Conservation (phyloP, 805 yeast genomes). For the Saccharomycopsis selenospora region DNA sequence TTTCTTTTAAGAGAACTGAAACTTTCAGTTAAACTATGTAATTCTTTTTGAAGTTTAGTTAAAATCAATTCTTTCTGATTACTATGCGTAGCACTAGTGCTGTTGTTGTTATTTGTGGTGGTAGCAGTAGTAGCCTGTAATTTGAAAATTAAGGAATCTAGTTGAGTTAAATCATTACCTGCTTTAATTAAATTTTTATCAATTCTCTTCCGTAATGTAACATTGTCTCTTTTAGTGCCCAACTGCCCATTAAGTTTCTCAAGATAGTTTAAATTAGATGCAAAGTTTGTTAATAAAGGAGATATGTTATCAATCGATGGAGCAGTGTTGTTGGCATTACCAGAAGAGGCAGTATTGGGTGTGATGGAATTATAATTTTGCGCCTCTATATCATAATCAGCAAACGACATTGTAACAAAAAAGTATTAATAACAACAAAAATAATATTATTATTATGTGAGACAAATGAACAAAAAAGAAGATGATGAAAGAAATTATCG, state of each 20-base stretch:
- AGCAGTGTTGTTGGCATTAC: not conserved
- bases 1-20: conserved; percentile 37
- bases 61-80: conserved; percentile 18
- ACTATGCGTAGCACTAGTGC: conserved; percentile 13
- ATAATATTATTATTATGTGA: no score
- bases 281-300: conserved; percentile 33
- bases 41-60: conserved; percentile 46
- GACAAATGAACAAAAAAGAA: no score
- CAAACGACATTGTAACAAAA: conserved; percentile 19
- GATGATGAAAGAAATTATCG: no score
- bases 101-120: conserved; percentile 20
- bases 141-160: conserved; percentile 21
- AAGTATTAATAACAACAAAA: no score
- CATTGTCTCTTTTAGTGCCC: conserved; percentile 46
- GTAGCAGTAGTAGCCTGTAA: conserved; percentile 6
- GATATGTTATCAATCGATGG: conserved; percentile 26
- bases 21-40: conserved; percentile 41
- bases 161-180: conserved; percentile 24
- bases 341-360: conserved; percentile 3
- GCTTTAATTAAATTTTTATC: conserved; percentile 23
- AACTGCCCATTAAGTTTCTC: conserved; percentile 42
- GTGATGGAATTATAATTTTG: no score
- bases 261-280: conserved; percentile 41
- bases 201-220: conserved; percentile 30
- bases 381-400: conserved; percentile 26